Conservation (phyloP, 108 stramenopile genomes). For the Nannochloropsis gaditana region DNA sequence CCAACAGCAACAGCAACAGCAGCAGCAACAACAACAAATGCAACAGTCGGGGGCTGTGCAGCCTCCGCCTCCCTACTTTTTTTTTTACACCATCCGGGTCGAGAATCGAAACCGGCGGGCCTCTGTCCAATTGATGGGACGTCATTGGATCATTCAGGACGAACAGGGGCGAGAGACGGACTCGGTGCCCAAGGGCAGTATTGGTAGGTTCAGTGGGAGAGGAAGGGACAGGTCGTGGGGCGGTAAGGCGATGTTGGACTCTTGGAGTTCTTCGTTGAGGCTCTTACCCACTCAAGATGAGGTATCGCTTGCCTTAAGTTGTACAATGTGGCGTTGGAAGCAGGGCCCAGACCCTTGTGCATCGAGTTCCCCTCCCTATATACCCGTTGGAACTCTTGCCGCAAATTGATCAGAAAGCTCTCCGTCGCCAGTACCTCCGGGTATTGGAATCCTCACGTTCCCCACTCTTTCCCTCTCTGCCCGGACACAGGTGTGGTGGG, state of each 20-base stretch:
- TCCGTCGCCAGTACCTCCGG: no score
- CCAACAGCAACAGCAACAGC: background rate
- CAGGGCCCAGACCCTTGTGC: no score
- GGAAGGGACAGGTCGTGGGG: no score
- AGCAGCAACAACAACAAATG: background rate
- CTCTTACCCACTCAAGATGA: no score
- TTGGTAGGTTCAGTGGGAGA: background rate
- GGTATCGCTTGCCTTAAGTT: no score
- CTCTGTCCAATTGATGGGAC: background rate
- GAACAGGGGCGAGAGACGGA: background rate
- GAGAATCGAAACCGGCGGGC: constrained; percentile 11
- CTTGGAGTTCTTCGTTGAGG: no score
- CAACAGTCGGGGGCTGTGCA: background rate
- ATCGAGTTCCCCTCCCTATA: no score
- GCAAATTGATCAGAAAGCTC: no score
- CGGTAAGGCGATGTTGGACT: no score
- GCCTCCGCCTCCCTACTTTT: background rate
- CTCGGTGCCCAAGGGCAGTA: constrained; percentile 16
- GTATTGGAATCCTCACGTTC: background rate
- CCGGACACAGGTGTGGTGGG: background rate
- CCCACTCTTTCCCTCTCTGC: background rate
- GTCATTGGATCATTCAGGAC: background rate
- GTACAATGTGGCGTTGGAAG: no score
- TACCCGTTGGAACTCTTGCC: no score
- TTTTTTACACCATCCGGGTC: background rate